Percentiles rank a stretch among this genome's conserved stretches.
These are phyloP conservation scores for Malassezia furfur DNA, from an alignment of 1,284 basidiomycete genomes.

Conservation along the genomic window DNA sequence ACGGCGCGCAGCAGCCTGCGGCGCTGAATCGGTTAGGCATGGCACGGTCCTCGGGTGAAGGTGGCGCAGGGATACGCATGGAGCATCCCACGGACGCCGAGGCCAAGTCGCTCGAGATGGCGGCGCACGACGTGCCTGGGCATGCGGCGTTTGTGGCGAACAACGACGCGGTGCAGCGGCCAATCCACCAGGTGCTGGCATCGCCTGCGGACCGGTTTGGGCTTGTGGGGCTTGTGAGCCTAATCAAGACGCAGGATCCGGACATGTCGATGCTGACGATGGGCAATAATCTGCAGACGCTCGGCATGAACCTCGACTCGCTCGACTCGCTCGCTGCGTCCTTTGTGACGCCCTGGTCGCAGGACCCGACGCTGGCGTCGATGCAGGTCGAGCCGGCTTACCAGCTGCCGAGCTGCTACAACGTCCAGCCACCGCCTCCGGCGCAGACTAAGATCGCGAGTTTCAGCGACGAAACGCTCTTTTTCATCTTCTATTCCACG, in stretches of 20 bases:
- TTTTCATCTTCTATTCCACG: constrained; percentile 96
- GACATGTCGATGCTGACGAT: constrained; percentile 77
- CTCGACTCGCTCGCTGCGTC: constrained; percentile 77
- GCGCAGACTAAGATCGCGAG: constrained; percentile 75
- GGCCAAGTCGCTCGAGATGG: constrained; percentile 7
- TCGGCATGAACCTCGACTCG: constrained; percentile 81
- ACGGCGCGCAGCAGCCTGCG: not conserved
- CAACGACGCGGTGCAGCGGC: constrained; percentile 51
- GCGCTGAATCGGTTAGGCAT: constrained; percentile 7
- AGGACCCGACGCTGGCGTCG: constrained; percentile 68
- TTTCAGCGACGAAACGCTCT: constrained; percentile 93
- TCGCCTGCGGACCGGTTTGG: constrained; percentile 95
- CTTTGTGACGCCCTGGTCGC: constrained; percentile 94
- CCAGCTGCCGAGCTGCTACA: constrained; percentile 83
- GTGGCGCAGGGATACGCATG: constrained; percentile 14
- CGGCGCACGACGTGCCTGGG: not conserved
- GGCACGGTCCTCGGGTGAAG: not conserved
- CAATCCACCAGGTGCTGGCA: constrained; percentile 85
- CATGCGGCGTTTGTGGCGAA: constrained; percentile 9
- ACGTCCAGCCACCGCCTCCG: constrained; percentile 79
- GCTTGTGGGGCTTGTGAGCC: constrained; percentile 71
- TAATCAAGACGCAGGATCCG: constrained; percentile 82
- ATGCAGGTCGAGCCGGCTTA: constrained; percentile 74
- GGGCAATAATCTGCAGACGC: constrained; percentile 82
- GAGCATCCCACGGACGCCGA: constrained; percentile 20